Evolutionary conservation across 306 rosid genomes (phyloP).

Genomic region (Acmispon strigosus): DNA sequence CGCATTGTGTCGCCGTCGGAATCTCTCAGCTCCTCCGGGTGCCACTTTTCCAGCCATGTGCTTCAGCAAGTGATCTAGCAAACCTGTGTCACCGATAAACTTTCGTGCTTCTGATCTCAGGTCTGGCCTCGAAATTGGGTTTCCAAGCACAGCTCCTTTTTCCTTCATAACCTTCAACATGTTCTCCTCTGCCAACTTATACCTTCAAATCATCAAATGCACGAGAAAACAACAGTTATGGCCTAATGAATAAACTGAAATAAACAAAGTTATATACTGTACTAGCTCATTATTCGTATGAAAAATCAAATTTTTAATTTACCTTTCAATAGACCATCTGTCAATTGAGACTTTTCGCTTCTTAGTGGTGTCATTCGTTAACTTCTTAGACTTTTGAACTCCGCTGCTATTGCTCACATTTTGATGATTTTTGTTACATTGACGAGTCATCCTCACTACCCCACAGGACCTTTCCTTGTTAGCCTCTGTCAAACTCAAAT

Average conservation of each 20-base stretch:
- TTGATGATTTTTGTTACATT: slow-evolving; percentile 33
- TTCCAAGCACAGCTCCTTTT: slow-evolving; percentile 54
- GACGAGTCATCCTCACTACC: slow-evolving; percentile 24
- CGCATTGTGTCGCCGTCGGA: slow-evolving; percentile 72
- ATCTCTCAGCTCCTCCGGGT: slow-evolving; percentile 71
- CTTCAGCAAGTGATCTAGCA: slow-evolving; percentile 84
- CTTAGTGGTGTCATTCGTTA: slow-evolving; percentile 23
- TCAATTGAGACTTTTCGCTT: slow-evolving; percentile 40
- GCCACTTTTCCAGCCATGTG: slow-evolving; percentile 94
- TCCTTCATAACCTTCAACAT: slow-evolving; percentile 73
- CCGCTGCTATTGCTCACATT: slow-evolving; percentile 7
- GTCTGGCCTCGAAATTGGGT: slow-evolving; percentile 62
- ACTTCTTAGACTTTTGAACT: slow-evolving; percentile 16
- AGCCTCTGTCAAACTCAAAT: slow-evolving; percentile 17
- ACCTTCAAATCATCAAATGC: slow-evolving; percentile 53
- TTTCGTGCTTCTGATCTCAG: slow-evolving; percentile 77
- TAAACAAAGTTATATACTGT: not conserved
- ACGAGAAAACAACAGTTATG: not conserved
- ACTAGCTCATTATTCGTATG: not conserved
- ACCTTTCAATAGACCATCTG: slow-evolving; percentile 50
- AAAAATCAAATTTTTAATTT: not conserved
- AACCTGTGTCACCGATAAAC: slow-evolving; percentile 84
- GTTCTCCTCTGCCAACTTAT: slow-evolving; percentile 64
- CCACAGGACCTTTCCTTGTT: slow-evolving; percentile 9
- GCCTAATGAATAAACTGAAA: not conserved